Conservation (phyloP, 2,329 filamentous ascomycete genomes). For the Furcasterigmium sp. region DNA sequence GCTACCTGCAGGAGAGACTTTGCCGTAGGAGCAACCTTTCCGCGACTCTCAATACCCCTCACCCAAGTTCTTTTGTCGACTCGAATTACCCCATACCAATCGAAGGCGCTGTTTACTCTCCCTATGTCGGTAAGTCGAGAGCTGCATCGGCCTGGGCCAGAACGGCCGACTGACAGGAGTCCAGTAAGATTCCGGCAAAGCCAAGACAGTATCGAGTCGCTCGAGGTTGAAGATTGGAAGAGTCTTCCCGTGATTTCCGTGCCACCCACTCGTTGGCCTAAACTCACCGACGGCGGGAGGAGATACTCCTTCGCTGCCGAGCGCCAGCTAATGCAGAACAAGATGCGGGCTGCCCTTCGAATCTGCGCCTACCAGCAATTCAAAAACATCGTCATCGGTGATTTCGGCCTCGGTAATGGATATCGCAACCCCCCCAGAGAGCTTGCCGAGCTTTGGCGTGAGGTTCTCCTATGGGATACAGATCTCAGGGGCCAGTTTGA, state of each 20-base stretch:
- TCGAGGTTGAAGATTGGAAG: conserved; percentile 45
- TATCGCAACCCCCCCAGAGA: conserved; percentile 61
- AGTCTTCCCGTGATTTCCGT: conserved; percentile 69
- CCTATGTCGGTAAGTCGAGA: conserved; percentile 54
- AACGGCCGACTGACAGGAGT: conserved; percentile 4
- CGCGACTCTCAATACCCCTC: conserved; percentile 60
- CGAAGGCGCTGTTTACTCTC: conserved; percentile 64
- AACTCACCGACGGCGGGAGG: conserved; percentile 61
- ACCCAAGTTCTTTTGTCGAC: conserved; percentile 35
- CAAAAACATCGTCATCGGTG: conserved; percentile 54
- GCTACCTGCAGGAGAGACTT: conserved; percentile 55
- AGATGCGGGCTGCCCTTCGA: conserved; percentile 64
- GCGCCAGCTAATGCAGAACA: conserved; percentile 65
- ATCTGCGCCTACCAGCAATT: conserved; percentile 61
- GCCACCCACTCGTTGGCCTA: conserved; percentile 66
- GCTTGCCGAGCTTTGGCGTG: conserved; percentile 61
- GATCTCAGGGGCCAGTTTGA: conserved; percentile 58
- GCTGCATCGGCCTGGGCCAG: too few relatives aligned
- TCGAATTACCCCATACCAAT: conserved; percentile 68
- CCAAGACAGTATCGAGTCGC: conserved; percentile 57
- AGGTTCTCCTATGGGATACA: conserved; percentile 57
- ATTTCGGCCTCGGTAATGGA: conserved; percentile 59
- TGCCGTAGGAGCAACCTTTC: conserved; percentile 71
- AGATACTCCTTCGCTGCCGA: conserved; percentile 70
- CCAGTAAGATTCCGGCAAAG: conserved; percentile 67